phyloP scores from a whole-genome alignment of 23 red algal species.

The Gracilaria caudata region DNA sequence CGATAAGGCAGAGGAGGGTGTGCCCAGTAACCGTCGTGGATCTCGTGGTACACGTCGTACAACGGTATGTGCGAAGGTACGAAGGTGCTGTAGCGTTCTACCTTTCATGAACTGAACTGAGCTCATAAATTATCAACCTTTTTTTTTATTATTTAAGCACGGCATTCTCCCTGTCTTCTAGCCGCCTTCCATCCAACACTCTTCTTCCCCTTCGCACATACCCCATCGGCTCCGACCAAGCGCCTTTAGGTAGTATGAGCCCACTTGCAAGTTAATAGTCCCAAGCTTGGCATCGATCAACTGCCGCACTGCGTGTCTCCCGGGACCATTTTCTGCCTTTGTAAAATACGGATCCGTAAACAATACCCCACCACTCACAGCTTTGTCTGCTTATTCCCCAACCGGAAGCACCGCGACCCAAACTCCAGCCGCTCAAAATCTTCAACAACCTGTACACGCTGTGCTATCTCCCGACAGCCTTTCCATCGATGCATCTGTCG shows the following conservation, averaged over 20 bases:
- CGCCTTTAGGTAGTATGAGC: neutral
- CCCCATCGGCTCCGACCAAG: neutral
- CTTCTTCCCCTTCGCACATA: neutral
- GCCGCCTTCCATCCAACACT: too few species aligned
- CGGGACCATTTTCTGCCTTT: neutral
- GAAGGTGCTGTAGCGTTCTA: too few species aligned
- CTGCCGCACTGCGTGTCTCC: too few species aligned
- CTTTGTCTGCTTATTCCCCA: neutral
- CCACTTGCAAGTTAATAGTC: too few species aligned
- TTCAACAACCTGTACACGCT: neutral
- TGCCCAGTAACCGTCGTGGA: too few species aligned
- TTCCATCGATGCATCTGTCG: slow-evolving; percentile 18
- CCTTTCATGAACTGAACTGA: too few species aligned
- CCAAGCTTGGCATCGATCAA: too few species aligned
- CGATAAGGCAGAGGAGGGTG: too few species aligned
- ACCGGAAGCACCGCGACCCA: neutral
- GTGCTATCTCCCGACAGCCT: neutral
- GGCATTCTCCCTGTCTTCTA: neutral
- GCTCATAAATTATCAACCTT: too few species aligned
- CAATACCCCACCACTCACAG: neutral
- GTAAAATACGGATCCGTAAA: neutral
- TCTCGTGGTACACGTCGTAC: too few species aligned
- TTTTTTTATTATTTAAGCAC: too few species aligned
- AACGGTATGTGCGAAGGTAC: too few species aligned
- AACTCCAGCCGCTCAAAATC: neutral